phyloP scores from a whole-genome alignment of 345 rosid species.

The Isatis tinctoria region DNA sequence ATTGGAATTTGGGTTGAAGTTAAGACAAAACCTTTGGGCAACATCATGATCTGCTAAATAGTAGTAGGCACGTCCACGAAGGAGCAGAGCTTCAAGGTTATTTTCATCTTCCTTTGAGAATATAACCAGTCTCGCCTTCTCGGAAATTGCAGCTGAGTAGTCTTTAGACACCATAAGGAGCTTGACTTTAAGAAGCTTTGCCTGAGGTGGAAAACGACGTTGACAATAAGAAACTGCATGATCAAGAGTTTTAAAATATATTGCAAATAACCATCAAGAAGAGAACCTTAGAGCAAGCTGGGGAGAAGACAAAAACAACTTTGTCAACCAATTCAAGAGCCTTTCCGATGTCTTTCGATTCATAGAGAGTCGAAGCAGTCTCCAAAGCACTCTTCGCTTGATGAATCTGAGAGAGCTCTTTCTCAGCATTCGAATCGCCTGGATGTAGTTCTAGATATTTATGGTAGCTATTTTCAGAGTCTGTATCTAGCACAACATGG shows the following conservation, averaged over 20 bases:
- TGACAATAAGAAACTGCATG: neutral
- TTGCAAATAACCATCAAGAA: neutral
- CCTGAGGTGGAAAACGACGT: conserved; percentile 40
- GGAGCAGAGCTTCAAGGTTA: conserved; percentile 80
- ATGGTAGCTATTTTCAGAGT: conserved; percentile 67
- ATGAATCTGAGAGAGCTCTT: conserved; percentile 85
- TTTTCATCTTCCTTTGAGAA: conserved; percentile 89
- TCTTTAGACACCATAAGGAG: conserved; percentile 66
- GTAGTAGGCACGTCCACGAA: conserved; percentile 97
- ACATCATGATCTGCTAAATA: conserved; percentile 98
- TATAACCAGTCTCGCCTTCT: conserved; percentile 71
- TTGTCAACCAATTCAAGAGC: conserved; percentile 78
- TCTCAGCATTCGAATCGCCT: conserved; percentile 67
- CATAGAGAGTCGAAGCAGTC: conserved; percentile 57
- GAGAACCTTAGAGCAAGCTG: conserved; percentile 81
- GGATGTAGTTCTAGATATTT: conserved; percentile 68
- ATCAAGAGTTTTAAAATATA: neutral
- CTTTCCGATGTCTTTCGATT: conserved; percentile 63
- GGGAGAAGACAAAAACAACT: conserved; percentile 93
- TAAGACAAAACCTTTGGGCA: conserved; percentile 65
- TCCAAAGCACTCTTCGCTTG: conserved; percentile 90
- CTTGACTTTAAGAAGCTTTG: conserved; percentile 76
- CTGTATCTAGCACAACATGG: conserved; percentile 60
- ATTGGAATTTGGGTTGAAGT: neutral
- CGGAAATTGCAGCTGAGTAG: conserved; percentile 78